phyloP scores from a whole-genome alignment of 805 yeast species.

The Starmerella bombicola region DNA sequence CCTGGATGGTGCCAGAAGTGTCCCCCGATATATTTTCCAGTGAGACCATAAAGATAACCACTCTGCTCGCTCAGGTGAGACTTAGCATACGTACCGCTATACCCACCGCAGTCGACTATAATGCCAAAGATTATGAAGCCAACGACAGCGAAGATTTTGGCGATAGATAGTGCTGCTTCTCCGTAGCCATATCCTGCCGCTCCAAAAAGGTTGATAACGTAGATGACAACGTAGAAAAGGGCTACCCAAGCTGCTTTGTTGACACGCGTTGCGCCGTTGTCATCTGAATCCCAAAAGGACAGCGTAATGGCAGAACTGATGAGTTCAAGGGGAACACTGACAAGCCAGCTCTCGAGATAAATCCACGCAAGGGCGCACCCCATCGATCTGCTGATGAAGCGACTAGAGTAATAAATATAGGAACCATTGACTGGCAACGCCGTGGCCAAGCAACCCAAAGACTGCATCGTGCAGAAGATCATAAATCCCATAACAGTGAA shows the following conservation, averaged over 20 bases:
- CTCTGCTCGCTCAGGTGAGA: conserved; percentile 30
- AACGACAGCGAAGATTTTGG: conserved; percentile 46
- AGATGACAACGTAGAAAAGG: conserved; percentile 39
- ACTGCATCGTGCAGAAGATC: conserved; percentile 48
- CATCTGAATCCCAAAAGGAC: conserved; percentile 42
- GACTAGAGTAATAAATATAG: conserved; percentile 34
- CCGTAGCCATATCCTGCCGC: conserved; percentile 55
- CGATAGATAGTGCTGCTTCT: conserved; percentile 45
- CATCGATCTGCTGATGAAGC: conserved; percentile 53
- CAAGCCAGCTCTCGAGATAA: conserved; percentile 35
- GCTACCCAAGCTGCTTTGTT: conserved; percentile 48
- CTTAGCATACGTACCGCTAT: conserved; percentile 1
- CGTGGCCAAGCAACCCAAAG: conserved; percentile 59
- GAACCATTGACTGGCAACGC: conserved; percentile 47
- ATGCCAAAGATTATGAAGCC: conserved; percentile 54
- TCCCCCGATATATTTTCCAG: conserved; percentile 42
- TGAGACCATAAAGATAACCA: conserved; percentile 31
- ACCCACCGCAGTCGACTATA: conserved; percentile 42
- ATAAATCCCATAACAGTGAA: conserved; percentile 48
- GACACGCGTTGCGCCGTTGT: conserved; percentile 27
- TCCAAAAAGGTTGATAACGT: conserved; percentile 41
- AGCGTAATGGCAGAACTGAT: conserved; percentile 47
- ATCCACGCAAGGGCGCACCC: conserved; percentile 50
- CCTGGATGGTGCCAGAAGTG: conserved; percentile 52
- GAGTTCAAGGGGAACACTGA: conserved; percentile 47